Evolutionary conservation across 768 basidiomycete species (phyloP).

Genomic region (Dacryopinax spathularia): DNA sequence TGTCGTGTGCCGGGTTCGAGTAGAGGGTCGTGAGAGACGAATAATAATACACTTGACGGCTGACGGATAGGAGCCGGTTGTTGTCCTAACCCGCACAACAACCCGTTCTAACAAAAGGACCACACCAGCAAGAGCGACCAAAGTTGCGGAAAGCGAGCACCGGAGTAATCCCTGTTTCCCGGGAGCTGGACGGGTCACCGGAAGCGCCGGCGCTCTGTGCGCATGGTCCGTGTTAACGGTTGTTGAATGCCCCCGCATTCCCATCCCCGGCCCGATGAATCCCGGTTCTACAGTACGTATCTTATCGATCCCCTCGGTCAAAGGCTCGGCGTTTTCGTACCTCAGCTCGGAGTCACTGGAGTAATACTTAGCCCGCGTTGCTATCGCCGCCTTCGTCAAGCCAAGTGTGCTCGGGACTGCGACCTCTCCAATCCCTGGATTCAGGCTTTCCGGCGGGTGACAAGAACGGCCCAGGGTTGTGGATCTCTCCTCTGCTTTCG

Average conservation of each 20-base stretch:
- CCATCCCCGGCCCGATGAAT: not conserved
- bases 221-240: not conserved
- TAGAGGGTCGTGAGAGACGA: no score
- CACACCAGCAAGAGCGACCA: no score
- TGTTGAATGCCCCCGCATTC: not conserved
- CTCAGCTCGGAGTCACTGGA: no score
- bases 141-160: not conserved
- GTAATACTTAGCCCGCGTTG: no score
- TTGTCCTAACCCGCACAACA: no score
- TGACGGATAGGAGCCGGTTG: no score
- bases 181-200: not conserved
- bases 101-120: no score
- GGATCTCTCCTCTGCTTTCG: no score
- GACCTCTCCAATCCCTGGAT: not conserved
- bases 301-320: not conserved
- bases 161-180: not conserved
- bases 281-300: not conserved
- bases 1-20: not conserved
- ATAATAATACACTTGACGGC: no score
- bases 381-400: no score
- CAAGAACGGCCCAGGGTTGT: no score
- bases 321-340: not conserved
- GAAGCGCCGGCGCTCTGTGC: not conserved
- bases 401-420: not conserved
- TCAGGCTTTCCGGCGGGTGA: not conserved